Evolutionary conservation across 805 yeast species (phyloP), one percentile per base, ranked within the genome.

Genomic region (Monosporozyma yasuniensis): DNA sequence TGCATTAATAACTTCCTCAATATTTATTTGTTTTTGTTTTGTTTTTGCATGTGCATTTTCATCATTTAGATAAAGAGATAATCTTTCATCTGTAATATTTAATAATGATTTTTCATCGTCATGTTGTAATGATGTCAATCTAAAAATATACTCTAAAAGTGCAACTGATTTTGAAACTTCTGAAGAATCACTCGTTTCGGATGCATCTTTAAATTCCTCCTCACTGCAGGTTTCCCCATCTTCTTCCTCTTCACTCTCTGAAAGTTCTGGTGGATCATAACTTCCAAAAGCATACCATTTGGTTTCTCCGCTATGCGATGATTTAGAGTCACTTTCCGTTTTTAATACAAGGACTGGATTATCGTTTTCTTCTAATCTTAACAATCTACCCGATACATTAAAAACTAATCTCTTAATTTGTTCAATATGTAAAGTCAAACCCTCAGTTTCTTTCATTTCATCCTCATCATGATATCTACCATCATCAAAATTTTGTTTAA

Each of bases 311-410:
- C 14, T 34, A 8, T 12, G 18, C 6, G 39, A 35, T 56, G 46
- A 62, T 2, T 56, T 52, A 11, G 49, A 53, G 2, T 39, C 52
- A 30, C 56, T 56, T 19, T 59, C 52, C 1, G 73, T 60, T 56
- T 85, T 86, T 34, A 85, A 59, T 1, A 84, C 81, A 47, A 85
- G 67, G 0, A 85, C 91, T 0, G 93, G 88, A 0, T 80, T 67
- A 43, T 73, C 72, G 39, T 79, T 71, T 42, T 80, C 86, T 39
- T 82, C 85, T 14, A 86, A 65, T 46, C 76, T 77, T 25, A 85
- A 71, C 18, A 85, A 63, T 49, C 74, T 74, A 0, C 90, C 91
- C 4, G 87, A 81, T 2, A 84, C 85, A 52, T 82, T 78, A 62
- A 83, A 85, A 55, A 82, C 85, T 44, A 84, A 62, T 50, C 79